Percentiles rank a stretch among this genome's conserved stretches.
These are phyloP conservation scores for Aegilops speltoides DNA, from an alignment of 176 grass and related monocot species.

Conservation along the genomic window DNA sequence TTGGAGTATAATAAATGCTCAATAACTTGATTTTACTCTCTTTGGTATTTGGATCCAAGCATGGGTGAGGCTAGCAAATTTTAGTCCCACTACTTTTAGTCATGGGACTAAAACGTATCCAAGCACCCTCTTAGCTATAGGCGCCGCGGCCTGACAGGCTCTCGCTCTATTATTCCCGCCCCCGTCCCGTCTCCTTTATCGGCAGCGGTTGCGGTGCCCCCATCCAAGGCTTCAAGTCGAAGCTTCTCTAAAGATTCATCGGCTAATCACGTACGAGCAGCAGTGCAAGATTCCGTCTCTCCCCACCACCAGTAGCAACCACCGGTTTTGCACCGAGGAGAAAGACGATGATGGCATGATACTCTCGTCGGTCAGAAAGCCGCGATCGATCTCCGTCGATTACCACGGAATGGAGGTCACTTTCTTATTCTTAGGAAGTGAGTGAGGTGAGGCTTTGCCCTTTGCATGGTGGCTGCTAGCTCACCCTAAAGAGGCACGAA, in stretches of 20 bases:
- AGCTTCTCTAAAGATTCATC: slow-evolving; percentile 34
- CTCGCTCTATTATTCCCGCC: neutral
- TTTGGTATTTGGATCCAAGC: too few species aligned
- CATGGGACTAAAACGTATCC: too few species aligned
- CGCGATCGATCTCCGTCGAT: neutral
- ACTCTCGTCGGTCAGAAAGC: neutral
- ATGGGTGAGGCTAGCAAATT: too few species aligned
- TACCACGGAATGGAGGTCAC: neutral
- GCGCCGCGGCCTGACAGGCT: neutral
- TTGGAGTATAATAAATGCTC: too few species aligned
- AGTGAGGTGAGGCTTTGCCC: neutral
- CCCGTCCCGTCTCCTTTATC: neutral
- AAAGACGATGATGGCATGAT: neutral
- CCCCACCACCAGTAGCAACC: neutral
- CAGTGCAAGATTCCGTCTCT: slow-evolving; percentile 4
- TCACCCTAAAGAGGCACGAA: neutral
- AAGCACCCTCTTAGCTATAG: too few species aligned
- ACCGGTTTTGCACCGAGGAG: slow-evolving; percentile 7
- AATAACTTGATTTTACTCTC: too few species aligned
- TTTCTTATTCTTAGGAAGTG: neutral
- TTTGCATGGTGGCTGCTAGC: neutral
- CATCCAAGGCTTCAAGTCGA: slow-evolving; percentile 29
- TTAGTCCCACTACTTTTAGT: too few species aligned
- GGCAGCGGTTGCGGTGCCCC: neutral
- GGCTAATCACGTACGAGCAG: neutral